Evolutionary conservation across 163 green algal species (phyloP).

Genomic region (Scenedesmus sp.): DNA sequence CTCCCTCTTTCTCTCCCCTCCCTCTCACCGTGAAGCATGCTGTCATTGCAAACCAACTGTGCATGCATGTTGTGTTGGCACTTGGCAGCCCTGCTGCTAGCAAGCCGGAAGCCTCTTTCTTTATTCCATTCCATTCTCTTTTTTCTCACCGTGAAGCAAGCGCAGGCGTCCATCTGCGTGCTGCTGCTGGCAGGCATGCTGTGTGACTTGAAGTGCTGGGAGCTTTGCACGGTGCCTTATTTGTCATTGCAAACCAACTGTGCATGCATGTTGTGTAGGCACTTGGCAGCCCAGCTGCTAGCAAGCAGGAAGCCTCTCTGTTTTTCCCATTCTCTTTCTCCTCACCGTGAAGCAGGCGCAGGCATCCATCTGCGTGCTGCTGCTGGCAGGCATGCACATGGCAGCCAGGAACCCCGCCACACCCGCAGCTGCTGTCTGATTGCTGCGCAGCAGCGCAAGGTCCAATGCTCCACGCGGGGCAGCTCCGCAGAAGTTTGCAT

Average conservation of each 20-base stretch:
- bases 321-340: background rate
- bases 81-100: no score
- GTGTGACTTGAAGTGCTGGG: no score
- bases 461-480: background rate
- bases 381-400: constrained; percentile 11
- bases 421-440: constrained; percentile 26
- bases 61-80: background rate
- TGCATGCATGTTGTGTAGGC: no score
- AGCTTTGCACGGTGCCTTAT: no score
- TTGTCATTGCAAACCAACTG: no score
- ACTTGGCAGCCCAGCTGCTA: no score
- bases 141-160: background rate
- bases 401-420: constrained; percentile 10
- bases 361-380: constrained; percentile 21
- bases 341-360: constrained; percentile 21
- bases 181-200: constrained; percentile 8
- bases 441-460: background rate
- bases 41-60: no score
- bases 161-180: constrained; percentile 28
- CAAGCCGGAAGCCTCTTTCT: no score
- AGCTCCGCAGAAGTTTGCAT: constrained; percentile 8
- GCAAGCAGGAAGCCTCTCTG: no score
- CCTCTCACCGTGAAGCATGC: no score
- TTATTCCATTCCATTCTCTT: background rate
- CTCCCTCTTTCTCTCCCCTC: no score